phyloP scores from a whole-genome alignment of 192 early-diverging fungal species.

The Linnemannia schmuckeri region DNA sequence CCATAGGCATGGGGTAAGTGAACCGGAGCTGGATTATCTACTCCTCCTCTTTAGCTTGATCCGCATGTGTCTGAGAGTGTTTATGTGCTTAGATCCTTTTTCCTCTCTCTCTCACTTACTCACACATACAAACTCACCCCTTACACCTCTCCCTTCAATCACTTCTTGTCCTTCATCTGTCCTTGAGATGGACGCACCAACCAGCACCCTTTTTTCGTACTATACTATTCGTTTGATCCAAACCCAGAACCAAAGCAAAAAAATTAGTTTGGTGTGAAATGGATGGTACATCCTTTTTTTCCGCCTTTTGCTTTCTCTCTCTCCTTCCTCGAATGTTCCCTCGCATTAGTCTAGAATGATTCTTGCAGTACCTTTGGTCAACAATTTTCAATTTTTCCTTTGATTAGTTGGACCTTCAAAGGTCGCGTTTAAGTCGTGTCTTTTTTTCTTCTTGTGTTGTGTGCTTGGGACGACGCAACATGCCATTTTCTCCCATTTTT shows the following conservation, averaged over 20 bases:
- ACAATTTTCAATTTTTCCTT: no score
- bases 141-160: no score
- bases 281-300: neutral
- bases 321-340: neutral
- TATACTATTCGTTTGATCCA: neutral
- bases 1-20: neutral
- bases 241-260: neutral
- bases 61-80: no score
- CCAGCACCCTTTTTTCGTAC: neutral
- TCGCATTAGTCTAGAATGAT: neutral
- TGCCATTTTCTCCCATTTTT: neutral
- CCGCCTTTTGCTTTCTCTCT: neutral
- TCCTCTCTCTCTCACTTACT: neutral
- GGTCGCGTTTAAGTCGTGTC: neutral
- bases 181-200: neutral
- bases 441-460: neutral
- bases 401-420: neutral
- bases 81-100: neutral
- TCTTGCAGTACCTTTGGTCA: neutral
- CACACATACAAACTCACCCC: neutral
- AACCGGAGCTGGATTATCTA: neutral
- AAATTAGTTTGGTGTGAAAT: neutral
- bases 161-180: neutral
- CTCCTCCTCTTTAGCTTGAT: neutral
- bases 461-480: neutral